Conservation (phyloP, 768 basidiomycete genomes). For the Termitomyces sp. region DNA sequence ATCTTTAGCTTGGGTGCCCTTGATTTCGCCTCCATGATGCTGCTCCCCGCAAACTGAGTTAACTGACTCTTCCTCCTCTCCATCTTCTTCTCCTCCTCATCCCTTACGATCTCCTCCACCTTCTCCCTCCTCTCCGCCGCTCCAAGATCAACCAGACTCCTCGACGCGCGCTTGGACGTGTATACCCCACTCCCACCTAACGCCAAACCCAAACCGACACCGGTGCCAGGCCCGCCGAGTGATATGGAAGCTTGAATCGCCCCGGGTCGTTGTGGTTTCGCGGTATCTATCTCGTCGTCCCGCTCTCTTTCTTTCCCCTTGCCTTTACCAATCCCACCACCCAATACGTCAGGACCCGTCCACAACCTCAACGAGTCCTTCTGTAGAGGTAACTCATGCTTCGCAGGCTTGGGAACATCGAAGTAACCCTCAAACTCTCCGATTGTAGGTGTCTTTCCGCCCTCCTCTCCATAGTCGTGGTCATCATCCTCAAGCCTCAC, state of each 20-base stretch:
- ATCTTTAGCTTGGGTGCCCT: not conserved
- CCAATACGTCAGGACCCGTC: not conserved
- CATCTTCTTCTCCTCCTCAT: constrained; percentile 19
- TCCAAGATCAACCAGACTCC: constrained; percentile 58
- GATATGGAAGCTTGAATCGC: constrained; percentile 5
- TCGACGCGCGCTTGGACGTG: constrained; percentile 50
- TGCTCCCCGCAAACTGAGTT: not conserved
- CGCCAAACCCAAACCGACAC: not conserved
- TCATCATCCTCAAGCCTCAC: constrained; percentile 15
- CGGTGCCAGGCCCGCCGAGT: not conserved
- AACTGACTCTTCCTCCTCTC: constrained; percentile 7
- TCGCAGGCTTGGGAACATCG: not conserved
- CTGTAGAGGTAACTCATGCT: not conserved
- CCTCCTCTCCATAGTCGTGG: constrained; percentile 13
- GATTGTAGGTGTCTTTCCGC: constrained; percentile 17
- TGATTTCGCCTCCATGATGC: not conserved
- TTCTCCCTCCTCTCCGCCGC: constrained; percentile 25
- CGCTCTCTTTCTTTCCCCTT: constrained; percentile 6
- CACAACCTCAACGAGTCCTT: constrained; percentile 5
- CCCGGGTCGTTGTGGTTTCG: not conserved
- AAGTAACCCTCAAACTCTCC: constrained; percentile 6
- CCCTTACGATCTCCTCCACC: constrained; percentile 23
- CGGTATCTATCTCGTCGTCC: constrained; percentile 4
- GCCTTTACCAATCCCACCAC: not conserved
- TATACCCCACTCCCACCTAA: constrained; percentile 2